Conservation (phyloP, 129 eudicot species). For the Pulicaria dysenterica region DNA sequence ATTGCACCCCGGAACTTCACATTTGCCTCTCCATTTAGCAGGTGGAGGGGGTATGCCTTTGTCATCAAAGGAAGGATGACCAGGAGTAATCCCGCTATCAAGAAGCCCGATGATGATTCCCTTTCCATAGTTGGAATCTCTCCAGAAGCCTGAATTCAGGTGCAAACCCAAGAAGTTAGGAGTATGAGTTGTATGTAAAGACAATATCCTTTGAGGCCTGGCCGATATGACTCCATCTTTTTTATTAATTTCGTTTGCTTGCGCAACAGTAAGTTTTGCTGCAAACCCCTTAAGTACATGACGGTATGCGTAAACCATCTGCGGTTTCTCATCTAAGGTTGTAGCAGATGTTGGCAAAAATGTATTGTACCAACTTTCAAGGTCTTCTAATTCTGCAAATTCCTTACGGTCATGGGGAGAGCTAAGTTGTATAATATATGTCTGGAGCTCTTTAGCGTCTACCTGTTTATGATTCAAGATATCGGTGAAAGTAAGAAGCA, state of each 20-base stretch:
- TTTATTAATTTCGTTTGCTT: constrained; percentile 34
- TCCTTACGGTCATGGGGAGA: constrained; percentile 22
- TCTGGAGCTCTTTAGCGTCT: constrained; percentile 23
- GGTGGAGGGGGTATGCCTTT: constrained; percentile 46
- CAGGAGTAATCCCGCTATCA: constrained; percentile 38
- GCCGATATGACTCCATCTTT: constrained; percentile 42
- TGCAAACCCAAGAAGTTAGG: constrained; percentile 47
- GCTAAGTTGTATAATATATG: constrained; percentile 48
- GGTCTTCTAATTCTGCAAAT: constrained; percentile 13
- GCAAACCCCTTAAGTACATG: constrained; percentile 47
- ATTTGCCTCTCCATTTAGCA: constrained; percentile 47
- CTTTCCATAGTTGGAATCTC: constrained; percentile 41
- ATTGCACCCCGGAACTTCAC: constrained; percentile 39
- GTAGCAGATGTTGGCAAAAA: constrained; percentile 34
- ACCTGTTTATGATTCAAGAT: constrained; percentile 10
- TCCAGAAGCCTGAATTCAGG: constrained; percentile 37
- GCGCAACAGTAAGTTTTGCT: constrained; percentile 33
- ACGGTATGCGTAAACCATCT: constrained; percentile 33
- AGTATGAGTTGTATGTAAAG: constrained; percentile 53
- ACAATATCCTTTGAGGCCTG: constrained; percentile 31
- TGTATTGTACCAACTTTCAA: constrained; percentile 41
- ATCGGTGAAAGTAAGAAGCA: constrained; percentile 17
- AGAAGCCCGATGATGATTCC: constrained; percentile 42
- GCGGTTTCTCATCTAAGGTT: constrained; percentile 18
- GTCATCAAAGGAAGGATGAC: constrained; percentile 44